Base-by-base conservation (phyloP, 2,329 filamentous ascomycete species). In the Hirsutella rhossiliensis region DNA sequence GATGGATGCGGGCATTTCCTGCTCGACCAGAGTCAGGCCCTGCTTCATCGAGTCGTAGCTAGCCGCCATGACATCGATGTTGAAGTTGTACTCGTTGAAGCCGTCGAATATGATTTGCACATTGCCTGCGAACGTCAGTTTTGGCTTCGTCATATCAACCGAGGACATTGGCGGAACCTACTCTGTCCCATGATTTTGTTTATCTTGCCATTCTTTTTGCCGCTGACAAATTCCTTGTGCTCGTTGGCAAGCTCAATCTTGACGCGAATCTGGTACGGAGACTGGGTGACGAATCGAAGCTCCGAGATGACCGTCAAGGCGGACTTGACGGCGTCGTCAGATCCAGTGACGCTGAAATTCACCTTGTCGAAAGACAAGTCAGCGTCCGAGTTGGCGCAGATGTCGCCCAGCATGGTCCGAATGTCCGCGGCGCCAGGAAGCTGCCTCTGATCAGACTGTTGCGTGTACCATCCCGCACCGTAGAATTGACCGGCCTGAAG, bases 151-250 rank as follows among this genome's bases (percentile, higher is more conserved):
- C 9, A 15, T 6, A 17, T n/a, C n/a, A n/a, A n/a, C n/a, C n/a
- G n/a, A n/a, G n/a, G n/a, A n/a, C n/a, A n/a, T n/a, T n/a, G n/a
- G n/a, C n/a, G n/a, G n/a, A n/a, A 48, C 55, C 36, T 51, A 54
- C 89, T 96, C 65, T 97, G 90, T 20, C 90, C 92, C 92, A 98
- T 98, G 58, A 98, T 98, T 73, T 98, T 98, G 74, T 98, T 98
- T 66, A 98, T 98, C 70, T 98, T 98, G 65, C 92, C 92, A 56
- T 98, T 98, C 73, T 98, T 98, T 74, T 98, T 98, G 54, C 92
- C 92, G 54, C 89, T 96, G 45, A 98, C 92, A 61, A 98, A 98
- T 60, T 98, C 92, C 65, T 98, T 98, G 71, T 98, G 92, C 68
- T 98, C 92, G 59, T 97, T 97, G 57, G 92, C 92, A 45, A 98